Percentiles rank a stretch among this genome's conserved stretches.
Conservation (phyloP, 495 filamentous ascomycete genomes). For the Friedmanniomyces endolithicus region DNA sequence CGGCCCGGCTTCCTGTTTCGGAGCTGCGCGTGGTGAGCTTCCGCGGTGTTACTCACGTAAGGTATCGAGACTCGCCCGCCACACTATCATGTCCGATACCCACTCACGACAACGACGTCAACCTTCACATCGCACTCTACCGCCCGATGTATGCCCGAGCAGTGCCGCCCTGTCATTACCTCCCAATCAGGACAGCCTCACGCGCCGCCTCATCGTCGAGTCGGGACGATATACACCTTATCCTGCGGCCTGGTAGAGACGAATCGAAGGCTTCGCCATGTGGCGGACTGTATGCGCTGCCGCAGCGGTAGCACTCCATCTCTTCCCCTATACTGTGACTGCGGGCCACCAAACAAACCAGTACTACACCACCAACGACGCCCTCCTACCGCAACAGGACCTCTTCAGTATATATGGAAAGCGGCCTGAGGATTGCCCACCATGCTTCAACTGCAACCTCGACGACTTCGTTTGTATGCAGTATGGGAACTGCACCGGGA, state of each 20-base stretch:
- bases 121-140: neutral
- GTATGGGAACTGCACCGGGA: constrained; percentile 71
- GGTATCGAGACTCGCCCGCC: neutral
- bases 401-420: constrained; percentile 42
- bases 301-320: neutral
- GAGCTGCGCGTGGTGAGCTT: neutral
- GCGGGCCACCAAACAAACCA: constrained; percentile 18
- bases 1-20: constrained; percentile 36
- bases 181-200: neutral
- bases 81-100: neutral
- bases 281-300: constrained; percentile 6
- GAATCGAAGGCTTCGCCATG: constrained; percentile 1
- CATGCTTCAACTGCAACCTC: constrained; percentile 93
- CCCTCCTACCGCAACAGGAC: constrained; percentile 16
- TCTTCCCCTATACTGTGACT: neutral
- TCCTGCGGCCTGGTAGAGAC: neutral
- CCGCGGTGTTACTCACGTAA: neutral
- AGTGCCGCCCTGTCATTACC: neutral
- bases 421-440: constrained; percentile 47
- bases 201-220: neutral
- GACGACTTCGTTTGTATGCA: constrained; percentile 83
- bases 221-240: too few species aligned
- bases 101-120: neutral
- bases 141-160: neutral
- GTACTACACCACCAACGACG: constrained; percentile 21